phyloP scores from a whole-genome alignment of 768 basidiomycete species.

The Fomitopsis serialis region DNA sequence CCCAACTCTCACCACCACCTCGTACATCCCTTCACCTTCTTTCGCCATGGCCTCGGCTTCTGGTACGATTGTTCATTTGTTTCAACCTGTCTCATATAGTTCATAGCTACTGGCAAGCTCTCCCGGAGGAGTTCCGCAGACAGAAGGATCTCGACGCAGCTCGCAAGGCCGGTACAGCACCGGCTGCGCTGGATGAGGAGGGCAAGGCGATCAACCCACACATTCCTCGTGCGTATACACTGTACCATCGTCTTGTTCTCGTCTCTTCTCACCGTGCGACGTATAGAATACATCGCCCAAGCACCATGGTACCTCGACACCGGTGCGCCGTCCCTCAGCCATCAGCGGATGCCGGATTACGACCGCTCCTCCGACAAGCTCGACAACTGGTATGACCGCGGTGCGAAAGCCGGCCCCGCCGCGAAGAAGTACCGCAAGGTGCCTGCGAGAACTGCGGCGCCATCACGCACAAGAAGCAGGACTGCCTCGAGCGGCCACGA shows the following conservation, averaged over 20 bases:
- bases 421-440: constrained; percentile 95
- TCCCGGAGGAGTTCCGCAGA: constrained; percentile 93
- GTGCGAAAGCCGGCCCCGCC: constrained; percentile 77
- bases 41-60: constrained; percentile 15
- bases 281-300: constrained; percentile 91
- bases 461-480: constrained; percentile 85
- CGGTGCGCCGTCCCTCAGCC: constrained; percentile 87
- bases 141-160: constrained; percentile 98
- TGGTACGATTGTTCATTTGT: constrained; percentile 2
- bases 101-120: constrained; percentile 64
- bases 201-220: constrained; percentile 97
- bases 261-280: neutral
- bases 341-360: constrained; percentile 78
- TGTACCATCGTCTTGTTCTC: too few species aligned
- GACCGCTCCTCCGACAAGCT: constrained; percentile 61
- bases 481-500: constrained; percentile 94
- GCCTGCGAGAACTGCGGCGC: constrained; percentile 99
- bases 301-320: constrained; percentile 99
- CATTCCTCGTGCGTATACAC: constrained; percentile 78
- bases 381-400: constrained; percentile 90
- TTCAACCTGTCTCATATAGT: neutral
- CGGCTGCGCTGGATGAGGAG: constrained; percentile 92
- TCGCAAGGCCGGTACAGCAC: constrained; percentile 96
- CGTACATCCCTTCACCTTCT: neutral
- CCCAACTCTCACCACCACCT: neutral